Base-by-base conservation (phyloP, 1,284 basidiomycete species). In the Ganoderma resinaceum region DNA sequence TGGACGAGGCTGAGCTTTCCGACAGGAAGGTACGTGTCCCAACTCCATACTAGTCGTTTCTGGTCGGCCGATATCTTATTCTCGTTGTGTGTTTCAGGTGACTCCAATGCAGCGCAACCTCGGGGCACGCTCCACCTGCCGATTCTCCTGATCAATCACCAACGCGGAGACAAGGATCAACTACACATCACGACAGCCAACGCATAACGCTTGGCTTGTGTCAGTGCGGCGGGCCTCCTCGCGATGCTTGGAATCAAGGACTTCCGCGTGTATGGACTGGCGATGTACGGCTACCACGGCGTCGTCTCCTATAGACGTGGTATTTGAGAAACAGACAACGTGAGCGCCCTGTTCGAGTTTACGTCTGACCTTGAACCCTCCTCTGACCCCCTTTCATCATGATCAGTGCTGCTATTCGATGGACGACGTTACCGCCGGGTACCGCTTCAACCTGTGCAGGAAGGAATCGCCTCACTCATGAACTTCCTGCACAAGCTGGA, bases 261-360 rank as follows among this genome's bases (percentile, higher is more conserved):
- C 59, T 60, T 60, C 59, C 59, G 38, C 6, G 26, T 60, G 40
- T 60, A 60, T 14, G 59, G 59, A 5, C 16, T 60, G 14, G 37
- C 59, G 4, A 60, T 38, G 37, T 42, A 60, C 16, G 59, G 59
- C 23, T 8, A 26, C 3, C 14, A 23, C 2, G 59, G 59, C n/a
- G n/a, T 42, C 20, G 38, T 38, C 14, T 29, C 33, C 8, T 38
- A n/a, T n/a, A 55, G 11, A 29, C 26, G 9, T 55, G 52, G 52
- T 53, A 16, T 29, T 53, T 29, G 29, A n/a, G 26, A 33, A 55
- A 3, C 26, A 7, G 52, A 55, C 26, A 33, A 33, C 14, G 52
- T 55, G 31, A 31, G 52, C 31, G 2, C 20, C 20, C n/a, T 46
- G 4, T 20, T 12, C 38, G 14, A 14, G 18, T 18, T 18, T 12